phyloP scores from a whole-genome alignment of 768 basidiomycete species.

The Hygrocybe punicea region DNA sequence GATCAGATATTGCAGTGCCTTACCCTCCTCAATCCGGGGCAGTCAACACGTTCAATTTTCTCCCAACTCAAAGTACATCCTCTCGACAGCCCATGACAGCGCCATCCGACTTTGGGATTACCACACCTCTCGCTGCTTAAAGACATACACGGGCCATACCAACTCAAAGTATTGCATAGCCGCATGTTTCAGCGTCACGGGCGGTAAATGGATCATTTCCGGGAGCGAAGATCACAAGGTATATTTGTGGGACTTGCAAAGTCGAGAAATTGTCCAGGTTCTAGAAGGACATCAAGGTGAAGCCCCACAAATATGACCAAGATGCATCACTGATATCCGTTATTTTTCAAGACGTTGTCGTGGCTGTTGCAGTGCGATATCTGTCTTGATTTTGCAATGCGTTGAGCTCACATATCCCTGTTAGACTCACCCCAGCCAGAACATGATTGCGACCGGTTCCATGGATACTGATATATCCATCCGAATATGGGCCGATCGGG shows the following conservation, averaged over 20 bases:
- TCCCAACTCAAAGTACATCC: slow-evolving; percentile 91
- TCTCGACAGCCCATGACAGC: slow-evolving; percentile 91
- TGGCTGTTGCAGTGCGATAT: slow-evolving; percentile 67
- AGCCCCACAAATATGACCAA: slow-evolving; percentile 10
- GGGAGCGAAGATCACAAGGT: slow-evolving; percentile 90
- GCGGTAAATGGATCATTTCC: slow-evolving; percentile 85
- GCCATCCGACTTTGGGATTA: slow-evolving; percentile 95
- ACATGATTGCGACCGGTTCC: slow-evolving; percentile 84
- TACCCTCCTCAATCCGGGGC: not conserved
- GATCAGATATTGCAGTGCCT: not conserved
- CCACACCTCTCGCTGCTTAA: slow-evolving; percentile 83
- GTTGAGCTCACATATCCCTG: slow-evolving; percentile 6
- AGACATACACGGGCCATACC: slow-evolving; percentile 81
- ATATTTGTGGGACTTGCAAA: slow-evolving; percentile 89
- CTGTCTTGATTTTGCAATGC: slow-evolving; percentile 7
- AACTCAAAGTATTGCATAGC: slow-evolving; percentile 84
- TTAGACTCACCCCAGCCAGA: slow-evolving; percentile 81
- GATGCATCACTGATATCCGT: not conserved
- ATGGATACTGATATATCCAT: slow-evolving; percentile 82
- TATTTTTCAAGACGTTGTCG: slow-evolving; percentile 57
- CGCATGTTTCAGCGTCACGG: slow-evolving; percentile 80
- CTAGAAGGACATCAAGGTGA: slow-evolving; percentile 72
- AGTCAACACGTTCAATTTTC: slow-evolving; percentile 93
- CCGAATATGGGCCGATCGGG: slow-evolving; percentile 74
- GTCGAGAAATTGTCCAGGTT: slow-evolving; percentile 77